Evolutionary conservation across 305 asterid genomes (phyloP).

Genomic region (Vinca major): DNA sequence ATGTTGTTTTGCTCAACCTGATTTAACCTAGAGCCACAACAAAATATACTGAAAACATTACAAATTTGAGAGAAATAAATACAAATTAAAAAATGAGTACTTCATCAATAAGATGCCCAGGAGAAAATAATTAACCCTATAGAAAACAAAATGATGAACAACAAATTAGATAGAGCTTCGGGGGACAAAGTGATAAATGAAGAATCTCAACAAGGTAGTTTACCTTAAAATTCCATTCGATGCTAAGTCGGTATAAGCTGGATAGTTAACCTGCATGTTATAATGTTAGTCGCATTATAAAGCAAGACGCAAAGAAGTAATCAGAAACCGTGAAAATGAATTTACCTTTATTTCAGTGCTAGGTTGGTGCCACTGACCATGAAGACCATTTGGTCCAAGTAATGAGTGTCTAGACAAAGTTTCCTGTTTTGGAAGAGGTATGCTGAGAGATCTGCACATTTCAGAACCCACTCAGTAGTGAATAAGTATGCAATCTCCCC

Average conservation of each 20-base stretch:
- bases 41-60: constrained; percentile 30
- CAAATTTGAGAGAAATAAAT: background rate
- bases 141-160: background rate
- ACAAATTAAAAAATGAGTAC: background rate
- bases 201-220: constrained; percentile 20
- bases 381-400: constrained; percentile 81
- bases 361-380: constrained; percentile 67
- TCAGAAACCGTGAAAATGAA: background rate
- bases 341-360: constrained; percentile 60
- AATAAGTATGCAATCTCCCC: background rate
- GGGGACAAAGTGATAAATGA: constrained; percentile 10
- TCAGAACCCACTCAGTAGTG: background rate
- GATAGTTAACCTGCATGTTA: constrained; percentile 70
- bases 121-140: background rate
- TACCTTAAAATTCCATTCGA: constrained; percentile 65
- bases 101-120: background rate
- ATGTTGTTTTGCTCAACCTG: constrained; percentile 47
- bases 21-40: constrained; percentile 53
- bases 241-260: constrained; percentile 44
- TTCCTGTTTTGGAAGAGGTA: constrained; percentile 88
- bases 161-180: background rate
- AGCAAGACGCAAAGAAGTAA: background rate
- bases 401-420: constrained; percentile 89
- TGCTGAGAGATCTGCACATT: constrained; percentile 59
- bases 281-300: constrained; percentile 11